Conservation (phyloP, 495 filamentous ascomycete genomes). For the Penicillium maclennaniae region DNA sequence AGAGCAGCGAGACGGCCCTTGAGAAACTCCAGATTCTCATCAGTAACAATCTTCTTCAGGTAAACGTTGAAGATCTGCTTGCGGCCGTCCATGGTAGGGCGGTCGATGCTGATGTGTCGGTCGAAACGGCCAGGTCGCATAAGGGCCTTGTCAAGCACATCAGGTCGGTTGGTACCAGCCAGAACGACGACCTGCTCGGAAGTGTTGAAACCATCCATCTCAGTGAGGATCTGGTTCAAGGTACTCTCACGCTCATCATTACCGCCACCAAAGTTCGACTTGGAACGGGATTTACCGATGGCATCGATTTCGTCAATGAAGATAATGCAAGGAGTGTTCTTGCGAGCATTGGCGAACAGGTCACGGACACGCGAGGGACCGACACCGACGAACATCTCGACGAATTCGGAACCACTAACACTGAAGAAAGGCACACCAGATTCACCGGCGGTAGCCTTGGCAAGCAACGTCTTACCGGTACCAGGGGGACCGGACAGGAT, state of each 20-base stretch:
- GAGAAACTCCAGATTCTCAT: constrained; percentile 81
- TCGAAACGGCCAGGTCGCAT: constrained; percentile 97
- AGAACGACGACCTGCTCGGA: constrained; percentile 97
- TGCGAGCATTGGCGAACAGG: constrained; percentile 89
- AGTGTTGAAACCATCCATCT: constrained; percentile 99
- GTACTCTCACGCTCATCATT: constrained; percentile 97
- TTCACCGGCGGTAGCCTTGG: constrained; percentile 96
- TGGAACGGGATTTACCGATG: constrained; percentile 83
- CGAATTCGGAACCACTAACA: constrained; percentile 97
- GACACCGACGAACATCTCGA: constrained; percentile 99
- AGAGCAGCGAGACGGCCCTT: constrained; percentile 83
- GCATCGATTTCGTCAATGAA: constrained; percentile 99
- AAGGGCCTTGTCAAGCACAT: constrained; percentile 90
- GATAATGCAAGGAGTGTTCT: constrained; percentile 96
- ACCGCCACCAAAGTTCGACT: constrained; percentile 73
- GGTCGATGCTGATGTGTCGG: constrained; percentile 88
- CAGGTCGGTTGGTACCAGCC: constrained; percentile 91
- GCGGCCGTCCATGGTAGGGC: constrained; percentile 92
- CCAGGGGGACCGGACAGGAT: constrained; percentile 95
- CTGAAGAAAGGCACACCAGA: constrained; percentile 97
- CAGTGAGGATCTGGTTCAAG: constrained; percentile 95
- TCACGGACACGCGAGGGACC: constrained; percentile 93
- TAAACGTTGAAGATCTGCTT: constrained; percentile 96
- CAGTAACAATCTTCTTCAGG: constrained; percentile 85
- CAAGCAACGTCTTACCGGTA: constrained; percentile 95